A percentile compares a stretch with the other conserved stretches of the same genome.
These are phyloP conservation scores for Camellia oleifera DNA, from an alignment of 179 eudicot genomes.

Conservation along the genomic window DNA sequence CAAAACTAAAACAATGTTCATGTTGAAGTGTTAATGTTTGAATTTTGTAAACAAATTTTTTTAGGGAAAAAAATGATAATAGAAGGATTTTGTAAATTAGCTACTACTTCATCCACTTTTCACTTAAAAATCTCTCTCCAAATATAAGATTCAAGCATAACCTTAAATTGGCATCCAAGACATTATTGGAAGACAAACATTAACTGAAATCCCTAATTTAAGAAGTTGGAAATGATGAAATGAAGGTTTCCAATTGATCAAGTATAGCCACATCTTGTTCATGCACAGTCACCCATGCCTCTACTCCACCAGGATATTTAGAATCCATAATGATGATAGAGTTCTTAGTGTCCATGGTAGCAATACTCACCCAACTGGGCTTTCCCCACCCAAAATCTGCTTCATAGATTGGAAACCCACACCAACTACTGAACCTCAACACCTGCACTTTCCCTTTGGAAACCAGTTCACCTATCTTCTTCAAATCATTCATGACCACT, in stretches of 20 bases:
- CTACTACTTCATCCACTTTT: too few relatives aligned
- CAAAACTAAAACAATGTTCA: too few relatives aligned
- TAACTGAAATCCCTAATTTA: too few relatives aligned
- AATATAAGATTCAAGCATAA: too few relatives aligned
- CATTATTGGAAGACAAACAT: too few relatives aligned
- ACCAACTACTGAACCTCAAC: slow-evolving; percentile 28
- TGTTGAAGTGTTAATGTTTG: too few relatives aligned
- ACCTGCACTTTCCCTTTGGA: slow-evolving; percentile 9
- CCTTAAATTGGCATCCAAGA: too few relatives aligned
- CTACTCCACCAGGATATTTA: slow-evolving; percentile 23
- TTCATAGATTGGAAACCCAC: slow-evolving; percentile 26
- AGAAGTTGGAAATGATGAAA: not conserved
- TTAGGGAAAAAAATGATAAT: too few relatives aligned
- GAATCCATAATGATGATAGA: slow-evolving; percentile 21
- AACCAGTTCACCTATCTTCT: not conserved
- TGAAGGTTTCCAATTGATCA: slow-evolving; percentile 15
- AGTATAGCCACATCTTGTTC: slow-evolving; percentile 24
- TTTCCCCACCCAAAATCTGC: slow-evolving; percentile 39
- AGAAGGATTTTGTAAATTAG: too few relatives aligned
- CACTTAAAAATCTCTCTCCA: too few relatives aligned
- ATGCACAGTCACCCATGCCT: slow-evolving; percentile 34
- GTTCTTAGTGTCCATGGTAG: slow-evolving; percentile 10
- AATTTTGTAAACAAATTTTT: too few relatives aligned
- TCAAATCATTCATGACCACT: slow-evolving; percentile 9
- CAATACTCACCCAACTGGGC: slow-evolving; percentile 31